Conservation (phyloP, 768 basidiomycete species). For the Pulveroboletus sp. region DNA sequence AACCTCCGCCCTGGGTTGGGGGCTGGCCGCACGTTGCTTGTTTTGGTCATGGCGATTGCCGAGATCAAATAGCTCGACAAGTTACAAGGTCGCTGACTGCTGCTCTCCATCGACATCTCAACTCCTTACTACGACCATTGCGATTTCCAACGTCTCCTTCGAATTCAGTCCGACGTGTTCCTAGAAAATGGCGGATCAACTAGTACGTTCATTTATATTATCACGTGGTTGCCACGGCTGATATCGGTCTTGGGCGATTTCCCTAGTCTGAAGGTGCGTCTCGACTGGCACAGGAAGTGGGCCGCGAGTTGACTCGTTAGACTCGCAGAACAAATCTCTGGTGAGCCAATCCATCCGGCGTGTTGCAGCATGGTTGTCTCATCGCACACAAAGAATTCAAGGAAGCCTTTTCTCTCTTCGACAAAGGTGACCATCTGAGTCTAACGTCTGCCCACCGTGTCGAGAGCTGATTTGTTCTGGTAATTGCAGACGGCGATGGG, state of each 20-base stretch:
- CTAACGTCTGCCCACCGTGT: no score
- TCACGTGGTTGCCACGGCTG: constrained; percentile 12
- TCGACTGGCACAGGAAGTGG: background rate
- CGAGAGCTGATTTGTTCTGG: background rate
- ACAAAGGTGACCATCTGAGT: constrained; percentile 60
- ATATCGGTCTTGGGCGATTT: constrained; percentile 11
- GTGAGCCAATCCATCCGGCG: constrained; percentile 39
- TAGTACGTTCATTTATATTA: constrained; percentile 37
- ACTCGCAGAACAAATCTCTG: constrained; percentile 83
- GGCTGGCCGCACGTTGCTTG: constrained; percentile 14
- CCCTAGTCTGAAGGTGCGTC: constrained; percentile 54
- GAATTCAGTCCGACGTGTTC: constrained; percentile 4
- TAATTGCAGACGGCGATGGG: constrained; percentile 74
- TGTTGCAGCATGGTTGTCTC: background rate
- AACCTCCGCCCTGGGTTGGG: constrained; percentile 19
- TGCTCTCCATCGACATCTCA: constrained; percentile 10
- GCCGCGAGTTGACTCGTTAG: background rate
- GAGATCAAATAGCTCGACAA: constrained; percentile 22
- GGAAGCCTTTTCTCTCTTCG: constrained; percentile 97
- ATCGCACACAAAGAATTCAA: constrained; percentile 76
- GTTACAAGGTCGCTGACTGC: constrained; percentile 3
- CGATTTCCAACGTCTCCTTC: background rate
- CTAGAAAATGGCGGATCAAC: constrained; percentile 52
- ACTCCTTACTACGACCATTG: constrained; percentile 3
- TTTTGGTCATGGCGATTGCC: constrained; percentile 33